Base-by-base conservation (phyloP, 164 flowering plant genomes). In the grape (Vitis vinifera) region DNA sequence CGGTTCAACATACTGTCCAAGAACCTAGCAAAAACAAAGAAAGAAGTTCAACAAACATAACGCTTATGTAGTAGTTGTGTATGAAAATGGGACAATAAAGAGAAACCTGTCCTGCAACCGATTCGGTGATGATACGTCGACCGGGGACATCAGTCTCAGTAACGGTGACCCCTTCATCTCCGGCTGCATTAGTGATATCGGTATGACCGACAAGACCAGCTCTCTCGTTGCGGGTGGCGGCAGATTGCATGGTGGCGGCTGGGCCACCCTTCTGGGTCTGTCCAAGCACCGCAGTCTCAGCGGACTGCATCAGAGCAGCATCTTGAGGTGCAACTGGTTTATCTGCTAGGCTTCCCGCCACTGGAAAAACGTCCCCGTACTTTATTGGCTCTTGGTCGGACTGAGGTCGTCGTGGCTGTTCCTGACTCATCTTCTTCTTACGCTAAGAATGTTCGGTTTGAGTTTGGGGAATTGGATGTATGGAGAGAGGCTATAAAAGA, bases 291-390 rank as follows among this genome's bases (percentile, higher is more conserved):
- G 3, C 29, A 30, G 63, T 64, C 49, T 88, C 90, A 0, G 86
- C 85, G 2, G 79, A 63, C 71, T 83, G 89, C 87, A 86, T 84
- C 85, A 79, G 73, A 30, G 81, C 78, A 0, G 89, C 91, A 57
- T 88, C 89, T 55, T 69, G 71, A 0, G 89, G 89, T 0, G 81
- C 79, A 0, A 86, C 66, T 0, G 87, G 74, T 56, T 77, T 70
- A 4, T 29, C 3, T 0, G 85, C 85, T 0, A 86, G 80, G 1
- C 80, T 76, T 15, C 87, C 86, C 4, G 81, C 60, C 47, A 88
- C 90, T 9, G 72, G 50, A 65, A 84, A 86, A 11, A 88, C 77
- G 71, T 88, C 87, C 8, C 88, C 87, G 76, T 82, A 86, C 23
- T 75, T 79, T 65, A 88, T 70, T 5, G 89, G 83, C 12, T 83